phyloP scores from a whole-genome alignment of 139 green algal genomes.

The Chlorella sp. region DNA sequence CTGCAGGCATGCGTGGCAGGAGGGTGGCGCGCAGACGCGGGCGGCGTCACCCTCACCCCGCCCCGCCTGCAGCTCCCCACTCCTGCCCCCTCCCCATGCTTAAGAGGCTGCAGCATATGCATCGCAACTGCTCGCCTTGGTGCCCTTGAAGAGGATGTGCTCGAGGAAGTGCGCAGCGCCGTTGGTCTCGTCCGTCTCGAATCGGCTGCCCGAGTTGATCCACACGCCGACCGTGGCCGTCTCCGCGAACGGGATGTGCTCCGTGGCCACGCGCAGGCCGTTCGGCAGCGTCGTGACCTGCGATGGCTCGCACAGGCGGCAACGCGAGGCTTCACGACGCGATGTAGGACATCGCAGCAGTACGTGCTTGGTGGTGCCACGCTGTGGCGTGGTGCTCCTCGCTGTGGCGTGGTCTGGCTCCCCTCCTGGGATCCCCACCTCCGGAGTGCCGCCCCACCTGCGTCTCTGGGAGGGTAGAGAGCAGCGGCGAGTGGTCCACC shows the following conservation, averaged over 20 bases:
- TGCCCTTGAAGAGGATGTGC: constrained; percentile 99
- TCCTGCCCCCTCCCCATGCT: background rate
- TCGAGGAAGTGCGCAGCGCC: constrained; percentile 97
- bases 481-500: constrained; percentile 51
- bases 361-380: too few species aligned
- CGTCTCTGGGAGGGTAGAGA: constrained; percentile 76
- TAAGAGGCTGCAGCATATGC: constrained; percentile 3
- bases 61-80: too few species aligned
- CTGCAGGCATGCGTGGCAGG: constrained; percentile 41
- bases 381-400: too few species aligned
- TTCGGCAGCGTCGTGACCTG: constrained; percentile 91
- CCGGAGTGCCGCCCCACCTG: too few species aligned
- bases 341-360: too few species aligned
- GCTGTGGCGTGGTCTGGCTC: too few species aligned
- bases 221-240: constrained; percentile 95
- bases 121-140: constrained; percentile 46
- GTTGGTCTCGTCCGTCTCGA: constrained; percentile 88
- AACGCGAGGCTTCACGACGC: too few species aligned
- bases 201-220: constrained; percentile 96
- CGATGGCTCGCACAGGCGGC: background rate
- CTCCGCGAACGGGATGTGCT: constrained; percentile 74
- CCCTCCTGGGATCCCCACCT: too few species aligned
- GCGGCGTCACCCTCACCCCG: too few species aligned
- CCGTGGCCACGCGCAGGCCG: constrained; percentile 89
- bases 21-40: too few species aligned